These are phyloP conservation scores for Bolboschoenoplectus hybrid DNA, from an alignment of 202 grass and related monocot genomes.

Conservation along the genomic window DNA sequence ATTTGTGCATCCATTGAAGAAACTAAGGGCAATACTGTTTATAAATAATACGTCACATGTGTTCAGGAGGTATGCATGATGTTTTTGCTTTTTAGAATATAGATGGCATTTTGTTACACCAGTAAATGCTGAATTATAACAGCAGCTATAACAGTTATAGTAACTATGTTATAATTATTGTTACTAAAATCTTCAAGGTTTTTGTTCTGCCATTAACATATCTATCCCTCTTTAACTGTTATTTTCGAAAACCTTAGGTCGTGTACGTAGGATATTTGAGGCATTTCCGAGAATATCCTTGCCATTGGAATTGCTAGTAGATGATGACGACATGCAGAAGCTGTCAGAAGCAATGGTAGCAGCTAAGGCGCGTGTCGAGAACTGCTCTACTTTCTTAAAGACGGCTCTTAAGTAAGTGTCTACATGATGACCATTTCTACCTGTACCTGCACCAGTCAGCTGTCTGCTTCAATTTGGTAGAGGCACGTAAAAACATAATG, in stretches of 20 bases:
- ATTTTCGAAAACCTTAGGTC: constrained; percentile 35
- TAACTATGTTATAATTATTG: background rate
- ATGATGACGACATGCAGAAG: constrained; percentile 82
- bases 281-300: constrained; percentile 82
- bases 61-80: background rate
- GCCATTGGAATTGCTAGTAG: constrained; percentile 68
- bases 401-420: constrained; percentile 76
- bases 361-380: constrained; percentile 80
- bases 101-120: background rate
- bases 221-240: constrained; percentile 1
- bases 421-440: background rate
- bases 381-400: constrained; percentile 88
- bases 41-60: background rate
- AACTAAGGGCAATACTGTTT: constrained; percentile 1
- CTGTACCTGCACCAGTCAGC: constrained; percentile 5
- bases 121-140: background rate
- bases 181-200: constrained; percentile 12
- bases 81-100: background rate
- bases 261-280: constrained; percentile 77
- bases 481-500: background rate
- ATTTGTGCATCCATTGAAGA: constrained; percentile 4
- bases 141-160: background rate
- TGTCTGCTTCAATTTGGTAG: background rate
- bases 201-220: background rate
- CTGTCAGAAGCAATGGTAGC: constrained; percentile 83